Evolutionary conservation across 2,329 filamentous ascomycete genomes (phyloP).

Genomic region (Pleomassaria siparia): DNA sequence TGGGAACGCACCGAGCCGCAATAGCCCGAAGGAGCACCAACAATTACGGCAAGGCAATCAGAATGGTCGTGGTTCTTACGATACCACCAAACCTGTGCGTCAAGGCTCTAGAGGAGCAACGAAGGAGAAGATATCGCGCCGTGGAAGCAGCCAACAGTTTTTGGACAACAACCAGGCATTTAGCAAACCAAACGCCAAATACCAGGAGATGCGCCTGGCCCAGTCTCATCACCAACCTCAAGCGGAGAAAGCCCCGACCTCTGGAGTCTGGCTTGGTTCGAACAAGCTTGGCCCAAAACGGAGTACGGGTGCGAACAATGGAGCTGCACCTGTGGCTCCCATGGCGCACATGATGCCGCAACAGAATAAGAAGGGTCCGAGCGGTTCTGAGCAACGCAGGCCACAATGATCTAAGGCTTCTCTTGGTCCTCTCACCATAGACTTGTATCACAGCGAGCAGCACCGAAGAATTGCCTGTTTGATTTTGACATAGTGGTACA

Average conservation of each 20-base stretch:
- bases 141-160: background rate
- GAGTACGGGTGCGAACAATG: background rate
- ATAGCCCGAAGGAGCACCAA: background rate
- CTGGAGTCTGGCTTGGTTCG: slow-evolving; percentile 12
- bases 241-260: background rate
- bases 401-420: background rate
- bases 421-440: too few species aligned
- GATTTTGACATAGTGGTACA: too few species aligned
- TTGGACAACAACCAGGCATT: background rate
- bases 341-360: slow-evolving; percentile 20
- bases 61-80: background rate
- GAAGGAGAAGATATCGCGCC: background rate
- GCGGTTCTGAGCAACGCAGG: background rate
- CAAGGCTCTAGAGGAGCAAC: background rate
- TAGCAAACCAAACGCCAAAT: background rate
- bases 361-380: background rate
- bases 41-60: background rate
- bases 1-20: background rate
- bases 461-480: too few species aligned
- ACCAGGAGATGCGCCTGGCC: background rate
- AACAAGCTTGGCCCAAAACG: slow-evolving; percentile 21
- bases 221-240: background rate
- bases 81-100: background rate
- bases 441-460: too few species aligned
- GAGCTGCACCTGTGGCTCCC: slow-evolving; percentile 21